Conservation (phyloP, 2,329 filamentous ascomycete species). For the Fusarium beomiforme region DNA sequence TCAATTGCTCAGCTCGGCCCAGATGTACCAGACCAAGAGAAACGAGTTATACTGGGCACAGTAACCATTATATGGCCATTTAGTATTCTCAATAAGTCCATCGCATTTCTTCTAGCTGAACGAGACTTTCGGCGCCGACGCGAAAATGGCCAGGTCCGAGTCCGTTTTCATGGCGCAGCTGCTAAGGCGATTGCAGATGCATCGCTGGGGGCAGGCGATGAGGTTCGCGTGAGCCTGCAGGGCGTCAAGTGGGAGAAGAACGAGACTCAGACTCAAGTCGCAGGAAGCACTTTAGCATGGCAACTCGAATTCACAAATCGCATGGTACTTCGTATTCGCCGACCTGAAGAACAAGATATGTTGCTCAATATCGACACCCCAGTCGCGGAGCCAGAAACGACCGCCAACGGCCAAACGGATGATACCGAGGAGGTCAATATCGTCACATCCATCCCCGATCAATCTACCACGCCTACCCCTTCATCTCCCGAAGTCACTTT, state of each 20-base stretch:
- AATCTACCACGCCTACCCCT: constrained; percentile 28
- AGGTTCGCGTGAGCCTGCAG: constrained; percentile 73
- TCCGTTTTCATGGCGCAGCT: constrained; percentile 76
- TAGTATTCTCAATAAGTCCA: constrained; percentile 77
- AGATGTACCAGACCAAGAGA: constrained; percentile 52
- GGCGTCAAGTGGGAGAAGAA: constrained; percentile 74
- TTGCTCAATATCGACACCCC: constrained; percentile 62
- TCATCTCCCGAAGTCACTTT: constrained; percentile 32
- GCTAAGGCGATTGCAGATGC: constrained; percentile 75
- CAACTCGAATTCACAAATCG: constrained; percentile 65
- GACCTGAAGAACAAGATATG: constrained; percentile 58
- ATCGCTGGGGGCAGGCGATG: constrained; percentile 81
- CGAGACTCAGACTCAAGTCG: constrained; percentile 57
- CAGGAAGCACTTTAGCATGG: constrained; percentile 65
- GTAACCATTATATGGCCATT: constrained; percentile 94
- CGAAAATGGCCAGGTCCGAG: constrained; percentile 81
- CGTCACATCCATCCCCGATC: constrained; percentile 10
- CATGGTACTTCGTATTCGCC: constrained; percentile 56
- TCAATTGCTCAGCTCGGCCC: constrained; percentile 67
- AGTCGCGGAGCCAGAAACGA: constrained; percentile 26
- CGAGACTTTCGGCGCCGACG: constrained; percentile 83
- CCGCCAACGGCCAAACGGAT: constrained; percentile 29
- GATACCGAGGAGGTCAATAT: constrained; percentile 1
- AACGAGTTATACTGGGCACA: constrained; percentile 70
- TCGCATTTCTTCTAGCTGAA: constrained; percentile 85